Percentiles rank a stretch among this genome's conserved stretches.
phyloP scores from a whole-genome alignment of 495 filamentous ascomycete species.

The Trichoderma orchidacearum region DNA sequence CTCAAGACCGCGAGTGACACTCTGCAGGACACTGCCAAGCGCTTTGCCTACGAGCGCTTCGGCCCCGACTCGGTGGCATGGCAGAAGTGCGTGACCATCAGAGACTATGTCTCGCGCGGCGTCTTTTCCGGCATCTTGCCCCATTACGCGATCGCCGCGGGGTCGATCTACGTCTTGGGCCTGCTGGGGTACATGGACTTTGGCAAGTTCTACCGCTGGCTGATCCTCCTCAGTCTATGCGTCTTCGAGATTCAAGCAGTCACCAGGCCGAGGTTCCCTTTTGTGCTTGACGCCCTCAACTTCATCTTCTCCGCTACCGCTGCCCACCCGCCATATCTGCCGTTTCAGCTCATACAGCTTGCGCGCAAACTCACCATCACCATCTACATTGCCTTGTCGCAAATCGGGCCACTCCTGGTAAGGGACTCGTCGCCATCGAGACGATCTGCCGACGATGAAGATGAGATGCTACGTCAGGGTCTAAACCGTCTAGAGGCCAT shows the following conservation, averaged over 20 bases:
- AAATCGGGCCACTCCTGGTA: constrained; percentile 54
- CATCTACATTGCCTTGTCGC: constrained; percentile 82
- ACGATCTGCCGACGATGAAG: constrained; percentile 18
- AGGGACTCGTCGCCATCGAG: constrained; percentile 5
- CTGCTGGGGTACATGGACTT: constrained; percentile 70
- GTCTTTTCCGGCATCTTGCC: constrained; percentile 38
- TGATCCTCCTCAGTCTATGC: constrained; percentile 52
- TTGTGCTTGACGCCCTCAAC: constrained; percentile 44
- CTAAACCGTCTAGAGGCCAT: constrained; percentile 42
- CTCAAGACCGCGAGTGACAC: constrained; percentile 77
- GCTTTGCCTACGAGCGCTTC: constrained; percentile 90
- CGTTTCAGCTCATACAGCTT: constrained; percentile 73
- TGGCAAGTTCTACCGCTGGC: constrained; percentile 84
- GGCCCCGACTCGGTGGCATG: constrained; percentile 61
- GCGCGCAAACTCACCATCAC: constrained; percentile 64
- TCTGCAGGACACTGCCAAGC: constrained; percentile 59
- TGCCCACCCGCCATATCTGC: constrained; percentile 56
- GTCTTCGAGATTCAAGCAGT: constrained; percentile 62
- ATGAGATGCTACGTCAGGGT: constrained; percentile 26
- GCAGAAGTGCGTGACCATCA: constrained; percentile 53
- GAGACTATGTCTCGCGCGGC: constrained; percentile 60
- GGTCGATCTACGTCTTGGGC: constrained; percentile 52
- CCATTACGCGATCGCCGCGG: constrained; percentile 51
- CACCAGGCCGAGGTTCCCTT: constrained; percentile 48
- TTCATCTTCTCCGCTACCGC: constrained; percentile 38